Evolutionary conservation across 352 stramenopile genomes (phyloP).

Genomic region (Pythium apleroticum): DNA sequence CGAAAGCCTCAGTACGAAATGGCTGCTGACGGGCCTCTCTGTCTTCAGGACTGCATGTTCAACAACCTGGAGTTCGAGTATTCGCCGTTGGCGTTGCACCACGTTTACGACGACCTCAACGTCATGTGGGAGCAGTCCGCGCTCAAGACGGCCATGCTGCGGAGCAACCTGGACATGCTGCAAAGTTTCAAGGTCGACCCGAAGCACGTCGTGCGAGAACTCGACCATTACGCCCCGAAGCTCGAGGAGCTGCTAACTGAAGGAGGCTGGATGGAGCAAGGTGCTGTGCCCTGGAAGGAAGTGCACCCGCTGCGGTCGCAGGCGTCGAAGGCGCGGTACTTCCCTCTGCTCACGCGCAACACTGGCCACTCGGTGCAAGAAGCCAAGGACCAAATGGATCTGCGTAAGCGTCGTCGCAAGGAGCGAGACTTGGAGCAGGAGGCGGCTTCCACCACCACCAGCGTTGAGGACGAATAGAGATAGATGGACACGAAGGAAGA

Average conservation of each 20-base stretch:
- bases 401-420: slow-evolving; percentile 66
- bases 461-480: slow-evolving; percentile 12
- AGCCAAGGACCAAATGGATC: slow-evolving; percentile 68
- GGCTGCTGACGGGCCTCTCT: slow-evolving; percentile 93
- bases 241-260: slow-evolving; percentile 78
- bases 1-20: slow-evolving; percentile 94
- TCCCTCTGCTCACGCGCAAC: slow-evolving; percentile 67
- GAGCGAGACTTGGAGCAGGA: slow-evolving; percentile 26
- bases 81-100: slow-evolving; percentile 71
- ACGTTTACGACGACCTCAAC: slow-evolving; percentile 79
- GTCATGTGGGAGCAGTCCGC: slow-evolving; percentile 82
- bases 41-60: slow-evolving; percentile 98
- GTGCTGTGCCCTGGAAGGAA: slow-evolving; percentile 48
- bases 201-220: slow-evolving; percentile 49
- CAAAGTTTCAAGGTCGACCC: slow-evolving; percentile 45
- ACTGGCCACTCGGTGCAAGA: slow-evolving; percentile 81
- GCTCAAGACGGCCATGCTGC: slow-evolving; percentile 70
- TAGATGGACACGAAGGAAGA: slow-evolving; percentile 3
- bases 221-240: slow-evolving; percentile 73
- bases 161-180: slow-evolving; percentile 69
- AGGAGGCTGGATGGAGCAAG: slow-evolving; percentile 43
- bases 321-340: slow-evolving; percentile 52
- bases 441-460: slow-evolving; percentile 8
- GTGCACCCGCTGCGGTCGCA: slow-evolving; percentile 54
- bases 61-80: slow-evolving; percentile 82